Base-by-base conservation (phyloP, 129 eudicot species). In the Escallonia herrerae region DNA sequence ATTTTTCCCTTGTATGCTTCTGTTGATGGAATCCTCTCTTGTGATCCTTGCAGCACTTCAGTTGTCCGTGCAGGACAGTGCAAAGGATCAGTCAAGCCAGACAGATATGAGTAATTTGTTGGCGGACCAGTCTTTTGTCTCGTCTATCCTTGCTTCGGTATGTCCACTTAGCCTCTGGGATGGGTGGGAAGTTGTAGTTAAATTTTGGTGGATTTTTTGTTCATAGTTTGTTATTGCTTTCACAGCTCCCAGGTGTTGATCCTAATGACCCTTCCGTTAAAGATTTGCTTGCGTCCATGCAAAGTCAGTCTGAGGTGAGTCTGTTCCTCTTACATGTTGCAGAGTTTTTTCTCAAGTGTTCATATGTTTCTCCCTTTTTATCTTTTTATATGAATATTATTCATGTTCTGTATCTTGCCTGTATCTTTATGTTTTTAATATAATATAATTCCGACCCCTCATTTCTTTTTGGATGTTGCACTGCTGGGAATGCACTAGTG, bases 241-340 rank as follows among this genome's bases (percentile, higher is more conserved):
- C 38, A 65, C 86, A 94, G 99, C 87, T 94, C 48, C 99, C 97
- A 56, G 99, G 99, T 58, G 99, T 94, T 64, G 99, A 89, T 80
- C 97, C 97, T 3, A 89, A 89, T 82, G 99, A 94, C 53, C 97
- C 99, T 12, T 83, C 91, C 1, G 90, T 89, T 63, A 86, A 80
- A 78, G 99, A 86, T 65, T 66, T 94, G 77, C 87, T 94, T 75
- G 97, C 95, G 15, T 86, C 99, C 61, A 89, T 94, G 99, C 99
- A 89, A 80, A 86, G 56, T 82, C 86, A 80, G 62, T 66, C 90
- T 62, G 87, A 84, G 88, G 97, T 89, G 45, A 83, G 89, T 74
- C 59, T 37, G 54, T n/a, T 10, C n/a, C 8, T 50, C 44, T 54
- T 43, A 9, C 15, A 9, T 15, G 11, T 56, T 56, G 7, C 10